phyloP scores from a whole-genome alignment of 139 green algal genomes.

The Pycnococcus provasolii region DNA sequence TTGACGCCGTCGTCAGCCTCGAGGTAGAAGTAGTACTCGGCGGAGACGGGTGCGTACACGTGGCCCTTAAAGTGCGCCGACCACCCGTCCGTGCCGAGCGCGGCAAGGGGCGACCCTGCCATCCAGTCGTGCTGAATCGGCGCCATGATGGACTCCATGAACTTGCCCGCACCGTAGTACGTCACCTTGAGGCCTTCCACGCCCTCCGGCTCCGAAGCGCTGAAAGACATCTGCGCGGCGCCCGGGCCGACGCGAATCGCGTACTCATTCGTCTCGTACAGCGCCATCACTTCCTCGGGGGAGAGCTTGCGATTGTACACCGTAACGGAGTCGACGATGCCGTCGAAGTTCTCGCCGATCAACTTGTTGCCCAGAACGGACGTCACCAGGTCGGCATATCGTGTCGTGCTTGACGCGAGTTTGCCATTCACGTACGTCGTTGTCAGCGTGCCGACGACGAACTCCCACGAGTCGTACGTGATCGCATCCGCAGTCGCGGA shows the following conservation, averaged over 20 bases:
- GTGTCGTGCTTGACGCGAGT: background rate
- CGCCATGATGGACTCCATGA: background rate
- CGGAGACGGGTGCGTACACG: constrained; percentile 16
- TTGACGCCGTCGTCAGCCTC: constrained; percentile 10
- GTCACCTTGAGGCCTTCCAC: background rate
- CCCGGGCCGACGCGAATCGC: constrained; percentile 6
- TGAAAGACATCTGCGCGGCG: background rate
- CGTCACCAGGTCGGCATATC: constrained; percentile 6
- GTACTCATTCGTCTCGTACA: constrained; percentile 17
- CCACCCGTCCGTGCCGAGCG: constrained; percentile 4
- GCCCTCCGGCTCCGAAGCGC: background rate
- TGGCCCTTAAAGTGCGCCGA: constrained; percentile 10
- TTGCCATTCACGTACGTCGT: constrained; percentile 26
- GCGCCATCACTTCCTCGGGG: constrained; percentile 7
- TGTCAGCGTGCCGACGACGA: constrained; percentile 11
- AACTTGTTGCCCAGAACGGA: background rate
- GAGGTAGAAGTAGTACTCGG: constrained; percentile 18
- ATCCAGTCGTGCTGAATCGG: background rate
- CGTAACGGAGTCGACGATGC: constrained; percentile 19
- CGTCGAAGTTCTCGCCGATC: constrained; percentile 10
- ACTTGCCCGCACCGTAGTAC: background rate
- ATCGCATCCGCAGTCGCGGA: background rate
- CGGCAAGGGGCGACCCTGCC: background rate
- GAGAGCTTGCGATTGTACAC: constrained; percentile 18
- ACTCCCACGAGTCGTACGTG: constrained; percentile 19